These are phyloP conservation scores for Schizophyllum amplum DNA, from an alignment of 1,284 basidiomycete species.

Conservation along the genomic window DNA sequence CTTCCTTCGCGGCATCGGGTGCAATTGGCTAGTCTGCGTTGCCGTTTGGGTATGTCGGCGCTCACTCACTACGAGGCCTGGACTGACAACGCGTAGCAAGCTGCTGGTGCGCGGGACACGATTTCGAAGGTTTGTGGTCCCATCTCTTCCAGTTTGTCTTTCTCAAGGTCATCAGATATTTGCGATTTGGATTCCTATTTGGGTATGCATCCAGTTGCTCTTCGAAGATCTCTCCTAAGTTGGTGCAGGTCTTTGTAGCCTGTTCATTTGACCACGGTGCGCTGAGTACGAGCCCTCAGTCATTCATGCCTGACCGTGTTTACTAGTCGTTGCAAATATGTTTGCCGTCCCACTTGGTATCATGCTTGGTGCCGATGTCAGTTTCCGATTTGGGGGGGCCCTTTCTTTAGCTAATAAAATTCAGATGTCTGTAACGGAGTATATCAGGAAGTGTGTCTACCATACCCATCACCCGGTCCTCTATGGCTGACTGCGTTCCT, in stretches of 20 bases:
- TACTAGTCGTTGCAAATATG: constrained; percentile 62
- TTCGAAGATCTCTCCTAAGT: too few species aligned
- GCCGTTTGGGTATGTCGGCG: constrained; percentile 59
- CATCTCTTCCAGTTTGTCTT: background rate
- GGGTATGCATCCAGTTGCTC: constrained; percentile 23
- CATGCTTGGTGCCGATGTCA: constrained; percentile 59
- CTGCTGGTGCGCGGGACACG: constrained; percentile 62
- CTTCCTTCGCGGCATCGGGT: constrained; percentile 69
- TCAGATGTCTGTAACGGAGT: constrained; percentile 47
- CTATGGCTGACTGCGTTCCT: background rate
- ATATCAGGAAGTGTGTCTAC: constrained; percentile 66
- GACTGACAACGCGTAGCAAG: constrained; percentile 40
- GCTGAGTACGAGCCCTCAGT: constrained; percentile 10
- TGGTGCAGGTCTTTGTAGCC: constrained; percentile 45
- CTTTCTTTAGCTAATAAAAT: constrained; percentile 7
- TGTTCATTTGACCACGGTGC: constrained; percentile 67
- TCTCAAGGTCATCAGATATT: constrained; percentile 34
- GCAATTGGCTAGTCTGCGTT: constrained; percentile 74
- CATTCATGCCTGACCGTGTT: background rate
- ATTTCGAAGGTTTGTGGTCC: constrained; percentile 48
- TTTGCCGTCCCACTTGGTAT: constrained; percentile 67
- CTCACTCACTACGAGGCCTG: background rate
- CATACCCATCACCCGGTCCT: constrained; percentile 1
- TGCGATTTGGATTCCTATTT: constrained; percentile 71
- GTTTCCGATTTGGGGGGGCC: constrained; percentile 14